Evolutionary conservation across 1,139 yeast species (phyloP), one percentile per base, ranked within the genome.

Genomic region (Candida sanyaensis): DNA sequence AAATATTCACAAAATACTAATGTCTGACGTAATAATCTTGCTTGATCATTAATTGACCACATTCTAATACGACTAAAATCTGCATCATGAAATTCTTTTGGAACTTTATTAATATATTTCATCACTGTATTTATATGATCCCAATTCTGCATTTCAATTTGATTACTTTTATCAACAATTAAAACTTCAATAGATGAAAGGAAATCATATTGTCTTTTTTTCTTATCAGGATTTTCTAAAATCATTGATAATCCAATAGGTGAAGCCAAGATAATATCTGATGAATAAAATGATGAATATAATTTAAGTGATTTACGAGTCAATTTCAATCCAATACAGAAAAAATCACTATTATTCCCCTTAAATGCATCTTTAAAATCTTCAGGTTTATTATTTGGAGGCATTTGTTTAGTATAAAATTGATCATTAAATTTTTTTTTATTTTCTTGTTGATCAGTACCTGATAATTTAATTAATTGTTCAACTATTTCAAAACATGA

Each of bases 141-240:
- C 93, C 97, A 88, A 60, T 92, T 91, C 68, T 95, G 99, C 88
- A 88, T 88, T 62, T 88, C 89, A 53, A 92, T 76, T 38, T 92
- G 90, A 61, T 91, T 91, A 8, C 96, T 84, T 59, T 86, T 88
- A 65, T 93, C 99, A 36, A 91, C 70, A 28, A 92, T 71, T 41
- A 86, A 68, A 6, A 95, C 66, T 65, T 93, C 99, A 54, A 93
- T 87, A 1, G 98, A 91, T 31, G 96, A 86, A 48, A 95, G 69
- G 60, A 90, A 93, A 63, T 92, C 97, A 43, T 64, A 69, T 50
- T 75, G 78, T 64, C 83, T 62, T 68, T 83, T 82, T 60, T 73
- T 73, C 59, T 80, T 80, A 56, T 82, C 86, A 3, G 83, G 80
- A 55, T 77, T 80, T 46, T 86, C 89, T 54, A 91, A 72, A 45